A percentile compares a stretch with the other conserved stretches of the same genome.
These are phyloP conservation scores for Citrus maxima DNA, from an alignment of 345 rosid genomes.

Conservation along the genomic window DNA sequence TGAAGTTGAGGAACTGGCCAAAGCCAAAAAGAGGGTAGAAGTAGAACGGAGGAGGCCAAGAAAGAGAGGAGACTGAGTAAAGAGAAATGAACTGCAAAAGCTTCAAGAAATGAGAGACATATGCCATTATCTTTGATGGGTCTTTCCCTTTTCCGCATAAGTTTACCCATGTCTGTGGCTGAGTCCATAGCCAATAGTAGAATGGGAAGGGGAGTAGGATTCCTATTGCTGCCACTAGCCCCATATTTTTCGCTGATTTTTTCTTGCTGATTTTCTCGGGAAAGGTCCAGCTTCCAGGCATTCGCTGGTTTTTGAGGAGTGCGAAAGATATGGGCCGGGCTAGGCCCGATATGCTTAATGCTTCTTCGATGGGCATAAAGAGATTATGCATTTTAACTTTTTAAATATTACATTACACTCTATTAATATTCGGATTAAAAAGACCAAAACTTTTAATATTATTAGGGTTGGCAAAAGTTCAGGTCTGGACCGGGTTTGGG, in stretches of 20 bases:
- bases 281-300: not conserved
- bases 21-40: slow-evolving; percentile 84
- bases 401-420: no score
- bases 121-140: slow-evolving; percentile 76
- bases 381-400: no score
- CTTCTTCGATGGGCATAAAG: no score
- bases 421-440: no score
- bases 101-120: slow-evolving; percentile 69
- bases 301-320: not conserved
- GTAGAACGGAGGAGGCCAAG: slow-evolving; percentile 84
- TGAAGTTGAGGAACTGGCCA: slow-evolving; percentile 94
- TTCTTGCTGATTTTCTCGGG: not conserved
- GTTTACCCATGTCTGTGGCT: slow-evolving; percentile 77
- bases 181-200: slow-evolving; percentile 78
- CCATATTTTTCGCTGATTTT: slow-evolving; percentile 37
- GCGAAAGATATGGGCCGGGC: not conserved
- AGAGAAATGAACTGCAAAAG: slow-evolving; percentile 69
- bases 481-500: no score
- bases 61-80: slow-evolving; percentile 62
- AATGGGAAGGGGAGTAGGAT: slow-evolving; percentile 74
- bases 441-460: no score
- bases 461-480: no score
- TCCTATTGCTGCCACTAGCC: slow-evolving; percentile 60
- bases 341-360: not conserved
- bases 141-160: slow-evolving; percentile 65